phyloP scores from a whole-genome alignment of 2,329 filamentous ascomycete species.

The Pseudocercospora cruenta region DNA sequence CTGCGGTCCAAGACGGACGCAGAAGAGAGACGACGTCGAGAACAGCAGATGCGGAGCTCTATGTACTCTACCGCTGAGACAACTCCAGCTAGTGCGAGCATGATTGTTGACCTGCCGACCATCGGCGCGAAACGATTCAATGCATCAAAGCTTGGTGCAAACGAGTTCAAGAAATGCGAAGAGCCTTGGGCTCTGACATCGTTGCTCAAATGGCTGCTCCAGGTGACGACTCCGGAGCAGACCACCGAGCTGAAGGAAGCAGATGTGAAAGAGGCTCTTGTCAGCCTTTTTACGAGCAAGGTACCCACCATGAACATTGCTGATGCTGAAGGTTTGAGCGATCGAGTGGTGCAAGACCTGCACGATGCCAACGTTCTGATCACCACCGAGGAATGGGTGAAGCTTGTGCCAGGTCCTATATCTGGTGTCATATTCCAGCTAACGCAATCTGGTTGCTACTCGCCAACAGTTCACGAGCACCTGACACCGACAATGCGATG shows the following conservation, averaged over 20 bases:
- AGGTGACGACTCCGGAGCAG: slow-evolving; percentile 75
- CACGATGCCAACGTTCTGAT: slow-evolving; percentile 75
- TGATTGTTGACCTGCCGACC: slow-evolving; percentile 37
- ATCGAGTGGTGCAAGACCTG: slow-evolving; percentile 78
- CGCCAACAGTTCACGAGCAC: slow-evolving; percentile 75
- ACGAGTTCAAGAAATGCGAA: slow-evolving; percentile 80
- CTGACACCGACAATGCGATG: slow-evolving; percentile 70
- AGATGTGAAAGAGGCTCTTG: slow-evolving; percentile 82
- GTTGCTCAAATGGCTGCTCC: slow-evolving; percentile 83
- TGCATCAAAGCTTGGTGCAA: slow-evolving; percentile 76
- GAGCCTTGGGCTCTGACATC: slow-evolving; percentile 93
- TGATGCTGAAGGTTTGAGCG: slow-evolving; percentile 85
- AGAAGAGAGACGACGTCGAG: slow-evolving; percentile 63
- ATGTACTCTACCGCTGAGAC: slow-evolving; percentile 48
- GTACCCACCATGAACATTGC: slow-evolving; percentile 98
- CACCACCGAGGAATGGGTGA: slow-evolving; percentile 96
- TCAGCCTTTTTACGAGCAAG: slow-evolving; percentile 88
- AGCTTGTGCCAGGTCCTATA: slow-evolving; percentile 78
- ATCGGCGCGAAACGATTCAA: slow-evolving; percentile 68
- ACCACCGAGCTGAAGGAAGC: slow-evolving; percentile 85
- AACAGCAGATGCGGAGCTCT: slow-evolving; percentile 47
- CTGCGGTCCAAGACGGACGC: slow-evolving; percentile 93
- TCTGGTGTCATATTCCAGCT: slow-evolving; percentile 93
- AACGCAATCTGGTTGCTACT: slow-evolving; percentile 88
- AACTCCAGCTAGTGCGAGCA: slow-evolving; percentile 35